Base-by-base conservation (phyloP, 75 land plant genomes). In the Selaginella moellendorffii region DNA sequence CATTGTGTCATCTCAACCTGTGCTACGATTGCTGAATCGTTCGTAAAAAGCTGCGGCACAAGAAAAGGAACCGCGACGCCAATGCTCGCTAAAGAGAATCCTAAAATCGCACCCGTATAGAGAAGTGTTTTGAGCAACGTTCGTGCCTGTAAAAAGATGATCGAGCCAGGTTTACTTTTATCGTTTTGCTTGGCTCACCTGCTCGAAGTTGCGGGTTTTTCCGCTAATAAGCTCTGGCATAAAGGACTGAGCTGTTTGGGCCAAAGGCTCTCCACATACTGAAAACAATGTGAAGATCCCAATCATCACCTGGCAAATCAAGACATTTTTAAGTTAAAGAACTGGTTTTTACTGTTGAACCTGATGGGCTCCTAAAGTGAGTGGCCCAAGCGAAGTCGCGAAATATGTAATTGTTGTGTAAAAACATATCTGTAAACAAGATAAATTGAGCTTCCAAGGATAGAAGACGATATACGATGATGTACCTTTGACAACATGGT, bases 191-290 rank as follows among this genome's bases (percentile, higher is more conserved):
- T 1, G 1, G 10, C 30, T 53, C 52, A 91, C 97, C 88, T 84
- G 85, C 56, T 53, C 24, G 66, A 84, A 71, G 70, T 80, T 91
- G 26, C 79, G 80, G 28, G 82, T 77, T 31, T 64, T 53, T 29
- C 97, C 97, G 63, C 82, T 72, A n/a, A 91, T 67, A 67, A 87
- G 65, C 65, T 78, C 87, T 25, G 97, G 97, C 92, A 91, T 91
- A 62, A 91, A 87, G 2, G 97, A 87, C 54, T 91, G 97, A 0
- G 97, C 97, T 53, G 97, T 91, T 74, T 91, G 92, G 24, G 95
- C 85, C 2, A 87, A 81, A 18, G 97, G 92, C 52, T 91, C 92
- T 26, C 92, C 92, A 70, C 80, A 91, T n/a, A 91, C 97, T 31
- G 82, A 68, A 65, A 82, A 91, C 75, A 83, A 81, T 62, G 77